A percentile compares a stretch with the other conserved stretches of the same genome.
Conservation (phyloP, 1,284 basidiomycete species). For the Naganishia cerealis region DNA sequence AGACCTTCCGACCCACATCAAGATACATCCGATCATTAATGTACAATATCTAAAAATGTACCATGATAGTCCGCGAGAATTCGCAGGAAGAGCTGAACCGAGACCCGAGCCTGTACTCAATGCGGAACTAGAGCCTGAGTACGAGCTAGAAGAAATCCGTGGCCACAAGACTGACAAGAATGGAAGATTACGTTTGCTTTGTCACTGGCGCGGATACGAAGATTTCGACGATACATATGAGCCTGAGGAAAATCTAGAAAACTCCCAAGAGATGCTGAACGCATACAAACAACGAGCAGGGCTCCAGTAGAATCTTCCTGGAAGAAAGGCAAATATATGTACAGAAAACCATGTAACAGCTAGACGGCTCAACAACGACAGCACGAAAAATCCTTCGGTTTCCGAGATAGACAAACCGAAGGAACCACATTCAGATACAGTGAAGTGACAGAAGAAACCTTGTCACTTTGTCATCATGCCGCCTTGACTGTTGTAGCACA, state of each 20-base stretch:
- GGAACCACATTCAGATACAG: no score
- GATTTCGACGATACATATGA: constrained; percentile 10
- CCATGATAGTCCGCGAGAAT: background rate
- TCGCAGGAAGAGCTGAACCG: constrained; percentile 2
- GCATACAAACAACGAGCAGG: background rate
- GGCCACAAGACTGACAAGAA: background rate
- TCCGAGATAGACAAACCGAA: no score
- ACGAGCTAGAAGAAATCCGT: constrained; percentile 3
- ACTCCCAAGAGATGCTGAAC: constrained; percentile 8
- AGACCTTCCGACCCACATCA: constrained; percentile 8
- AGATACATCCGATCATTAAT: constrained; percentile 11
- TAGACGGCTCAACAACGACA: no score
- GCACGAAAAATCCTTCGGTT: no score
- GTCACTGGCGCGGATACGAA: constrained; percentile 7
- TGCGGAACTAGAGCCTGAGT: background rate
- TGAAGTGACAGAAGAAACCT: background rate
- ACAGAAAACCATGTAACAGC: no score
- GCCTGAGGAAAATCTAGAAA: constrained; percentile 1
- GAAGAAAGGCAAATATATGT: no score
- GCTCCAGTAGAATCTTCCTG: background rate
- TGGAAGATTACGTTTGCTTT: constrained; percentile 5
- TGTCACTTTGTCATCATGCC: background rate
- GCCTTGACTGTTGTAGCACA: no score
- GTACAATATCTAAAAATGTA: constrained; percentile 13
- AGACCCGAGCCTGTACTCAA: constrained; percentile 6